Percentiles rank a stretch among this genome's conserved stretches.
phyloP scores from a whole-genome alignment of 257 asterid species.

The Marsdenia floribunda region DNA sequence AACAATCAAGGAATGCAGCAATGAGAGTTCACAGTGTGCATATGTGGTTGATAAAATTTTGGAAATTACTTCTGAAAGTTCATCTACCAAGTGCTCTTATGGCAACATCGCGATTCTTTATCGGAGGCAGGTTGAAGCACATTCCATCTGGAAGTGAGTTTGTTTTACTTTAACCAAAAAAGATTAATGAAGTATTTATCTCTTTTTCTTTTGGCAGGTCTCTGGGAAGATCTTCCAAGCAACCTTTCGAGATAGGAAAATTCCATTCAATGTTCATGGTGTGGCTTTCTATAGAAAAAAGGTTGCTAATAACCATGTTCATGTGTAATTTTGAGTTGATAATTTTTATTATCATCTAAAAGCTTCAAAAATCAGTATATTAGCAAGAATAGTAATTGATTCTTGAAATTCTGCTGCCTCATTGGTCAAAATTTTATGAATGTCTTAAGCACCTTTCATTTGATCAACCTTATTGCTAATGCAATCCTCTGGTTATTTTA shows the following conservation, averaged over 20 bases:
- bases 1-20: constrained; percentile 79
- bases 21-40: constrained; percentile 88
- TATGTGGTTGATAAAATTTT: constrained; percentile 89
- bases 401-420: background rate
- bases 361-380: background rate
- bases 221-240: constrained; percentile 87
- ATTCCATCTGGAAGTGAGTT: constrained; percentile 15
- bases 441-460: background rate
- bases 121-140: constrained; percentile 87
- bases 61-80: constrained; percentile 63
- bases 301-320: constrained; percentile 35
- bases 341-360: background rate
- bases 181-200: background rate
- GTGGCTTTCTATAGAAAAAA: constrained; percentile 98
- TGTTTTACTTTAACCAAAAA: constrained; percentile 16
- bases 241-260: constrained; percentile 78
- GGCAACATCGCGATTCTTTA: constrained; percentile 77
- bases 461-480: background rate
- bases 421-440: background rate
- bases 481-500: background rate
- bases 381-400: background rate
- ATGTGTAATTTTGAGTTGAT: background rate
- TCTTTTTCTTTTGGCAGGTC: constrained; percentile 42
- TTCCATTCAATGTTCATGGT: constrained; percentile 89
- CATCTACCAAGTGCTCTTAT: constrained; percentile 56